Percentiles rank a stretch among this genome's conserved stretches.
These are phyloP conservation scores for Ananas comosus DNA, from an alignment of 176 grass and related monocot species.

Conservation along the genomic window DNA sequence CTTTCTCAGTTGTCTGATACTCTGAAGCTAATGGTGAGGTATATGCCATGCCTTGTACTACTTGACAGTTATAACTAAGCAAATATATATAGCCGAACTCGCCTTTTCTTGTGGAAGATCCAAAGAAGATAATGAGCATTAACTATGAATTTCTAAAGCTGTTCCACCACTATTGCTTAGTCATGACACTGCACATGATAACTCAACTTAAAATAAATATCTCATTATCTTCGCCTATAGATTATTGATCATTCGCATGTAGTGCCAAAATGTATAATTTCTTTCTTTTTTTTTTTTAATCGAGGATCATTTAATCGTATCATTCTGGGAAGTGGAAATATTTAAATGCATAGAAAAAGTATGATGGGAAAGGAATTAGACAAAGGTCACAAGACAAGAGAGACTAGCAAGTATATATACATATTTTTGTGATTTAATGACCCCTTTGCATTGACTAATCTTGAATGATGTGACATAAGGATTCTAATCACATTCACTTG, in stretches of 20 bases:
- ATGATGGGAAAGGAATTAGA: background rate
- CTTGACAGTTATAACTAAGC: too few relatives aligned
- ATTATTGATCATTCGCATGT: too few relatives aligned
- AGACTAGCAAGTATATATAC: background rate
- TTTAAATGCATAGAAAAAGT: background rate
- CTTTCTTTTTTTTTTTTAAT: background rate
- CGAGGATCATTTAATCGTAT: background rate
- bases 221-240: too few relatives aligned
- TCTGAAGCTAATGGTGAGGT: background rate
- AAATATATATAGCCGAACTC: too few relatives aligned
- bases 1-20: background rate
- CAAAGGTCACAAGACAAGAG: background rate
- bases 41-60: background rate
- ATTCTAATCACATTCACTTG: conserved; percentile 3
- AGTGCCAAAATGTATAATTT: background rate
- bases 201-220: too few relatives aligned
- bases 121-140: background rate
- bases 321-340: background rate
- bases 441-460: background rate
- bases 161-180: background rate
- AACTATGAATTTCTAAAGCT: background rate
- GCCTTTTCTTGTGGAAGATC: background rate
- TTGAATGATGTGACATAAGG: background rate
- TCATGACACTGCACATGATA: too few relatives aligned
- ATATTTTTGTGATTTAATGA: background rate